phyloP scores from a whole-genome alignment of 768 basidiomycete genomes.

The Calvatia gigantea region DNA sequence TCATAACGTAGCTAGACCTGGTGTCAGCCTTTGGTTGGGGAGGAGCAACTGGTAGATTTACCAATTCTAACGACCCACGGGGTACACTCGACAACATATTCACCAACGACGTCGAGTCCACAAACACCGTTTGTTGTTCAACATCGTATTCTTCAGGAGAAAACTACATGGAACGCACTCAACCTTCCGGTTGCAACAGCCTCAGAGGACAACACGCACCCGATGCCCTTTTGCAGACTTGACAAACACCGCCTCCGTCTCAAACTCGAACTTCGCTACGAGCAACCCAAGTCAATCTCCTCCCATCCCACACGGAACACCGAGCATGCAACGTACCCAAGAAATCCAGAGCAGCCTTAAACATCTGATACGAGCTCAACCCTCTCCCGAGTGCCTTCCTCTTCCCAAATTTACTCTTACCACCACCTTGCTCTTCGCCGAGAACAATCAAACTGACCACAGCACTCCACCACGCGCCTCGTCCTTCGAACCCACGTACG shows the following conservation, averaged over 20 bases:
- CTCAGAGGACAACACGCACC: constrained; percentile 31
- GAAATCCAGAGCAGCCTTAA: constrained; percentile 82
- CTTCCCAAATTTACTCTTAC: constrained; percentile 23
- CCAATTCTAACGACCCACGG: constrained; percentile 72
- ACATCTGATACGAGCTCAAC: constrained; percentile 86
- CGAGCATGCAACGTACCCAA: constrained; percentile 51
- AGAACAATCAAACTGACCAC: constrained; percentile 56
- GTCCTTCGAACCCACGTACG: constrained; percentile 66
- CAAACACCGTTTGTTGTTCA: constrained; percentile 56
- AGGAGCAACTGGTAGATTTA: constrained; percentile 28
- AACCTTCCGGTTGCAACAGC: not conserved
- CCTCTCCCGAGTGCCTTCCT: constrained; percentile 71
- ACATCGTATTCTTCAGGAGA: constrained; percentile 51
- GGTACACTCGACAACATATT: constrained; percentile 81
- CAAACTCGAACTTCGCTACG: constrained; percentile 71
- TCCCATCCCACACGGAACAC: not conserved
- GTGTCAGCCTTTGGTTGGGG: not conserved
- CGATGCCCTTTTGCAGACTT: constrained; percentile 51
- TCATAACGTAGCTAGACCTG: constrained; percentile 64
- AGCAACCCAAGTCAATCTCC: not conserved
- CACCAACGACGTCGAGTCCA: constrained; percentile 72
- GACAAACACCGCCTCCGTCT: constrained; percentile 51
- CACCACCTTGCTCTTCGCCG: constrained; percentile 56
- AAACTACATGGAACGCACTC: constrained; percentile 37
- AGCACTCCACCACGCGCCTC: constrained; percentile 66